Conservation (phyloP, 2,329 filamentous ascomycete species). For the Trichoderma asperellum region DNA sequence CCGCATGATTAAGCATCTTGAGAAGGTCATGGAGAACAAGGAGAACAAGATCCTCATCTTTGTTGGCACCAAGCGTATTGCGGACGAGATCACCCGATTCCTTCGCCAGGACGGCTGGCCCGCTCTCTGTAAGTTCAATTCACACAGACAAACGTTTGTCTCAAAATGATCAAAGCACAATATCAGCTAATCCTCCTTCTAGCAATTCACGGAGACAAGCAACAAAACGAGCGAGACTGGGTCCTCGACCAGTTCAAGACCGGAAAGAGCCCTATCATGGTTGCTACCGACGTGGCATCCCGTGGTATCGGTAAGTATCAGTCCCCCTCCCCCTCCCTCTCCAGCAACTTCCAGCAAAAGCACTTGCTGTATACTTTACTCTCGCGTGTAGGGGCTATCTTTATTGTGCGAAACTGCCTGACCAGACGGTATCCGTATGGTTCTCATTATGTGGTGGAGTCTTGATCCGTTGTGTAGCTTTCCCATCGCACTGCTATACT, state of each 20-base stretch:
- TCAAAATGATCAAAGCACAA: background rate
- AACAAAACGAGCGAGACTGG: constrained; percentile 99
- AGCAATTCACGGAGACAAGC: constrained; percentile 99
- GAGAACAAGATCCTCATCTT: constrained; percentile 95
- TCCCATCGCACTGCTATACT: constrained; percentile 63
- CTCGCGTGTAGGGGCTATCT: constrained; percentile 86
- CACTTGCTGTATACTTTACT: constrained; percentile 77
- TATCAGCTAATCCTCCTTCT: constrained; percentile 45
- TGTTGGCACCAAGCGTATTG: constrained; percentile 90
- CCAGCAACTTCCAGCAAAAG: constrained; percentile 61
- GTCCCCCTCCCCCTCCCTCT: constrained; percentile 46
- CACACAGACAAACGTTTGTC: background rate
- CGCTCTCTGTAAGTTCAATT: constrained; percentile 76
- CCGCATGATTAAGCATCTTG: constrained; percentile 94
- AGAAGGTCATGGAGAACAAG: constrained; percentile 97
- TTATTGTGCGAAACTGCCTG: constrained; percentile 91
- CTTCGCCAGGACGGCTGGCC: constrained; percentile 98
- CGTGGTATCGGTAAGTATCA: constrained; percentile 99
- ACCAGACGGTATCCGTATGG: constrained; percentile 82
- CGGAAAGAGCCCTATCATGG: constrained; percentile 99
- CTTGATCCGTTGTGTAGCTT: constrained; percentile 67
- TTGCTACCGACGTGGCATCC: constrained; percentile 98
- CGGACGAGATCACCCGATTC: constrained; percentile 96
- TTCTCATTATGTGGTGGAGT: constrained; percentile 76
- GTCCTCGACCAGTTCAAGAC: constrained; percentile 99